Evolutionary conservation across 768 basidiomycete genomes (phyloP), one percentile per base, ranked within the genome.

Genomic region (Auriscalpium vulgare): DNA sequence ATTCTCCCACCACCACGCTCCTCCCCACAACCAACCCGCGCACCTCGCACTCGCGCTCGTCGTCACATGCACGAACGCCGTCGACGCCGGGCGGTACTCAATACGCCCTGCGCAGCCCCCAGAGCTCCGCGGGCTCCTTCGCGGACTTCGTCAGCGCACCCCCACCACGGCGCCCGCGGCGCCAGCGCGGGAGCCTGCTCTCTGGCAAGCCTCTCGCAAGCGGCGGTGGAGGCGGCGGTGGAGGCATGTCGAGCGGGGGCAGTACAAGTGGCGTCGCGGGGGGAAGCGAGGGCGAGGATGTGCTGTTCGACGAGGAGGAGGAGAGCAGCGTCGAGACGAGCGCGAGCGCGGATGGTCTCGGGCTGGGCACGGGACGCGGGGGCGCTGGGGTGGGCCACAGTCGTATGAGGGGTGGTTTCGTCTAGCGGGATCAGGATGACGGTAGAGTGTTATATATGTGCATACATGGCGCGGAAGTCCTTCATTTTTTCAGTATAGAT

Each of bases 111-210:
- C 69, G n/a, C 66, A 63, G 79, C 78, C 34, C 54, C 19, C 17
- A 34, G 10, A 43, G 36, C 2, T 67, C 79, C 37, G 73, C 51
- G 7, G 57, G 60, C 19, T 56, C 60, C 63, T 78, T 86, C 66
- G 75, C 82, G 8, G 84, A 87, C 65, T 84, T 86, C 64, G 78
- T 84, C 51, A 78, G 75, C 62, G 80, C 80, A 0, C 83, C 84
- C 37, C 58, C 60, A 38, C 7, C 75, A 61, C 43, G 67, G 64
- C 52, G 47, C 37, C 1, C 55, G 58, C 51, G 63, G 53, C 52
- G 44, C 37, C 51, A 37, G 29, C 55, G 57, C 6, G 64, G 63
- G 34, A 65, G 65, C 46, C 53, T 59, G 43, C 65, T 66, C 6
- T 56, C 60, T 14, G 55, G 48, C 11, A 63, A 65, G 54, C 62